A percentile compares a stretch with the other conserved stretches of the same genome.
phyloP scores from a whole-genome alignment of 805 yeast species.

The Metschnikowia matae region DNA sequence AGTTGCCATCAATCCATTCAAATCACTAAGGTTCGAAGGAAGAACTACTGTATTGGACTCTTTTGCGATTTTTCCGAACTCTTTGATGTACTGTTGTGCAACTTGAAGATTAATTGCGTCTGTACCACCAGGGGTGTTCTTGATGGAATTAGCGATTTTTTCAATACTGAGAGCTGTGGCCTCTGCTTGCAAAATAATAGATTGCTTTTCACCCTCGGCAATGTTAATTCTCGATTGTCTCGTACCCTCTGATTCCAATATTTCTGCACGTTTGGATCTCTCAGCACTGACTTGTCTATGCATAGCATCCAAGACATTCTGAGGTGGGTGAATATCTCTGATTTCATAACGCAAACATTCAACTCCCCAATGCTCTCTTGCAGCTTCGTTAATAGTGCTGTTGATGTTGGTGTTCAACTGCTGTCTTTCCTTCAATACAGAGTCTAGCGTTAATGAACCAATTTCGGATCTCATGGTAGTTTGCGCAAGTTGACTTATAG shows the following conservation, averaged over 20 bases:
- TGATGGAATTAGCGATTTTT: slow-evolving; percentile 62
- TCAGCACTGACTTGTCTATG: slow-evolving; percentile 87
- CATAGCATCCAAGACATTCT: slow-evolving; percentile 83
- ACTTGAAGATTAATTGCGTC: slow-evolving; percentile 77
- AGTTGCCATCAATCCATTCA: slow-evolving; percentile 69
- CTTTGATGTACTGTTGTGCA: slow-evolving; percentile 79
- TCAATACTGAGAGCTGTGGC: slow-evolving; percentile 74
- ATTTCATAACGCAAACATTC: slow-evolving; percentile 80
- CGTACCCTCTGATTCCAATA: slow-evolving; percentile 71
- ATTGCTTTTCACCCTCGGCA: slow-evolving; percentile 74
- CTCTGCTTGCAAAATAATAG: slow-evolving; percentile 57
- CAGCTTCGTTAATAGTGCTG: slow-evolving; percentile 77
- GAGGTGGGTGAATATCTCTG: slow-evolving; percentile 85
- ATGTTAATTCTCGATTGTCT: slow-evolving; percentile 58
- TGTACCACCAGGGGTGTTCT: slow-evolving; percentile 62
- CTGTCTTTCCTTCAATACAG: slow-evolving; percentile 75
- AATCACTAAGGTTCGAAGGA: slow-evolving; percentile 72
- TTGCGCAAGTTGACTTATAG: slow-evolving; percentile 80
- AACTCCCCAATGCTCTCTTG: slow-evolving; percentile 77
- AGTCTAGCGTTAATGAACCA: slow-evolving; percentile 76
- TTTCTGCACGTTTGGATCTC: slow-evolving; percentile 68
- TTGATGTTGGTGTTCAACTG: slow-evolving; percentile 69
- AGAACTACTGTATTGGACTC: slow-evolving; percentile 74
- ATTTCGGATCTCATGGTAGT: slow-evolving; percentile 89
- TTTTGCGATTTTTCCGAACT: slow-evolving; percentile 78